Evolutionary conservation across 768 basidiomycete species (phyloP), one percentile per base, ranked within the genome.

Genomic region (Neoboletus magnificus): DNA sequence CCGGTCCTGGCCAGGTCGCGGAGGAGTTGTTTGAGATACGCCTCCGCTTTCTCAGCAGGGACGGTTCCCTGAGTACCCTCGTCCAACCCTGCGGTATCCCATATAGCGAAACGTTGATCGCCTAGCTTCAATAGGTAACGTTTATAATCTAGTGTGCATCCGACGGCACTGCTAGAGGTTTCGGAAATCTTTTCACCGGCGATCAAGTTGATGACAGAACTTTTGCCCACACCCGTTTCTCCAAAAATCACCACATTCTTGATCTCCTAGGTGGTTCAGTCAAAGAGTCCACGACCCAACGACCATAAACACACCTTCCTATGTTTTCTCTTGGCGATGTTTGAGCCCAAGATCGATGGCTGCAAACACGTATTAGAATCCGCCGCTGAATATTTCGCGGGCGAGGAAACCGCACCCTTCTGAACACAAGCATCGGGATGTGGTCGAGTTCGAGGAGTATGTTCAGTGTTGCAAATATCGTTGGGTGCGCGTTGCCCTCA

Each of bases 11-110:
- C 18, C 15, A 66, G 51, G 37, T 61, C 54, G 32, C 27, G 67
- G 10, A 69, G 51, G 29, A 76, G 65, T 4, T 47, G 54, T 25
- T 65, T 62, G 46, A 79, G 61, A 46, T 71, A 56, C 15, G 49
- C 52, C 36, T 71, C 58, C 25, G 63, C 73, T 30, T 57, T 58
- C 45, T 63, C 59, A 2, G 67, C 56, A 22, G 67, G 59, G 12
- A 66, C 65, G 2, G 47, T 59, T 20, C 62, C 71, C 5, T 62
- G 23, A 10, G 52, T 47, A 2, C 61, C 63, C 32, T 67, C 66
- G 25, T 64, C 58, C 20, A 74, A 55, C 22, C 67, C 65, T 29
- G 67, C 55, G 12, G 65, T 66, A 22, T 66, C 65, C 65, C 65
- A 69, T 27, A 66, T 30, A 16, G 58, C 58, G 48, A 50, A 65